Base-by-base conservation (phyloP, 2,329 filamentous ascomycete genomes). In the Phyllosticta citribraziliensis region DNA sequence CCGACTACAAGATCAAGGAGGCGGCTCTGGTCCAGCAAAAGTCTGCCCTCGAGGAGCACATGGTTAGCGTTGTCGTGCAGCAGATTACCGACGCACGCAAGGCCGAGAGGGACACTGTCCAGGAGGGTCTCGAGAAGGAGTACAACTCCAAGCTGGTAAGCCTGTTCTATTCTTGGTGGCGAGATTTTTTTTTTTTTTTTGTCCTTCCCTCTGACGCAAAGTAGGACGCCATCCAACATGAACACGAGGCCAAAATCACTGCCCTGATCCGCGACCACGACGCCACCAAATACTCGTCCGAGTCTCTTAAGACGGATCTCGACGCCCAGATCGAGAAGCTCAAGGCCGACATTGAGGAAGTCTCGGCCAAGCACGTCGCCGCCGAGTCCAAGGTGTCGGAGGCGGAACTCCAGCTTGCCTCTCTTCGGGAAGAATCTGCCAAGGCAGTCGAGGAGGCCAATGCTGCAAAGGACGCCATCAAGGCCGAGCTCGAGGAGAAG, bases 21-120 rank as follows among this genome's bases (percentile, higher is more conserved):
- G 58, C 63, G 40, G 57, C 64, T 4, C 58, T 67, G 27, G 22
- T 62, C 5, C 64, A 65, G 63, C 72, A 74, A 62, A 75, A 74
- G 67, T 71, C 71, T 65, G 70, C 71, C 24, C 65, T 74, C 6
- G 73, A 74, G 65, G 72, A 74, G 64, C 72, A 75, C 66, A 74
- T 75, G 72, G 73, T 75, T 54, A 73, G 70, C 50, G 72, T 74
- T 19, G 72, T 75, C 40, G 72, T 75, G 52, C 72, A 75, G 64
- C 73, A 74, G 62, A 72, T 75, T 17, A 72, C 70, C 55, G 72
- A 75, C 57, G 73, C 73, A 22, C 73, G 72, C 62, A 68, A 68
- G 52, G 71, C 72, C 64, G 73, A 74, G 65, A 64, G 72, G 22
- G 69, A 66, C 56, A 66, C 67, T 22, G 72, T 74, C n/a, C 68